Base-by-base conservation (phyloP, 2,329 filamentous ascomycete genomes). In the Aureobasidium sp. region DNA sequence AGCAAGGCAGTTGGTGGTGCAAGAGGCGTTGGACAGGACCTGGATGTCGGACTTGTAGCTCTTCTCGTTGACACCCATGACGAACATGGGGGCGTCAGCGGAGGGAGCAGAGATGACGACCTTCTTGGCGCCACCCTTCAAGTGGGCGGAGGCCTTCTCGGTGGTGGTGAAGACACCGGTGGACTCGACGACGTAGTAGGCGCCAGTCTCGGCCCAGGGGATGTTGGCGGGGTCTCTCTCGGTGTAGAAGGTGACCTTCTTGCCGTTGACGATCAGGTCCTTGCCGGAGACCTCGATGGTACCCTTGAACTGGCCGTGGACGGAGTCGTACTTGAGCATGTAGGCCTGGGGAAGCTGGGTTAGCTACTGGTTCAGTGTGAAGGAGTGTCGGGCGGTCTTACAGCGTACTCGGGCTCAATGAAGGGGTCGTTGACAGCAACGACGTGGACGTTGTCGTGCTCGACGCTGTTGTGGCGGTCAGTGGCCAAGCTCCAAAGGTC, bases 1-100 rank as follows among this genome's bases (percentile, higher is more conserved):
- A 79, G 94, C 94, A 80, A 99, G 82, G 88, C 94, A 97, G 90
- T 99, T 99, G 85, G 94, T 97, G 79, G 94, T 99, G 91, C 94
- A 97, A 72, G 94, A 97, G 73, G 94, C 94, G 84, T 99, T 99
- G 82, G 94, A 97, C 82, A 97, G 90, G 78, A 99, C 88, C 73
- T 91, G 82, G 78, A 94, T 85, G 77, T 89, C 89, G 77, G 88
- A 87, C 79, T 90, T 93, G 88, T 97, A 97, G 73, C 80, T 84
- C 78, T 92, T 85, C 81, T 97, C 84, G 86, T 97, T 99, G 83
- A 99, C 94, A 77, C 94, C 94, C 87, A 97, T 95, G 77, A 99
- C 94, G 86, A 95, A 99, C 94, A 99, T 99, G 77, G 93, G 93
- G 75, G 94, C 94, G 82, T 99, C 94, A 70, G 89, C 88, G 66